These are phyloP conservation scores for Scenedesmus sp. DNA, from an alignment of 163 green algal genomes.

Conservation along the genomic window DNA sequence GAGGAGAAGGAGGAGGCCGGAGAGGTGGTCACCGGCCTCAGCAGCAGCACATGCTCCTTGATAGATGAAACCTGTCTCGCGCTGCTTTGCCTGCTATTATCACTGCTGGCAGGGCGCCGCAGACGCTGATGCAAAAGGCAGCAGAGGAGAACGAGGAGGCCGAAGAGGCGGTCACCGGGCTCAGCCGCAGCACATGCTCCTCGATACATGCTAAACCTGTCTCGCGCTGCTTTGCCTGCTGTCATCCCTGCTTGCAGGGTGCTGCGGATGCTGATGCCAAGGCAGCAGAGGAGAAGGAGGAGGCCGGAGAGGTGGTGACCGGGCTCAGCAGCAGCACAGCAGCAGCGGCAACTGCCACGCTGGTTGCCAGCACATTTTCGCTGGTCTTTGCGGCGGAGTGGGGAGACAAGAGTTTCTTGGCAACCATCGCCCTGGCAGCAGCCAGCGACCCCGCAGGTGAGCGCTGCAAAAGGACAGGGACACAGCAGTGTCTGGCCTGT, in stretches of 20 bases:
- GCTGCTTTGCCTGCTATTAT: no score
- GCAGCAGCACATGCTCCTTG: not conserved
- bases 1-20: not conserved
- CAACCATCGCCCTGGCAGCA: conserved; percentile 96
- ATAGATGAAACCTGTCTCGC: no score
- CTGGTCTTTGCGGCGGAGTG: conserved; percentile 99
- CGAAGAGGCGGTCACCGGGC: conserved; percentile 75
- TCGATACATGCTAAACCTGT: not conserved
- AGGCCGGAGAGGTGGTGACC: conserved; percentile 85
- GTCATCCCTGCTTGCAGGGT: conserved; percentile 54
- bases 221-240: not conserved
- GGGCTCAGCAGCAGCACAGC: conserved; percentile 12
- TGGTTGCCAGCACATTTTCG: conserved; percentile 90
- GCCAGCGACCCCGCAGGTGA: conserved; percentile 79
- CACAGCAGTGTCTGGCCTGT: not conserved
- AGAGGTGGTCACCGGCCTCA: not conserved
- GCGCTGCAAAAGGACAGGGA: not conserved
- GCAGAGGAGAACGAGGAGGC: conserved; percentile 91
- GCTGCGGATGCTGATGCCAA: conserved; percentile 73
- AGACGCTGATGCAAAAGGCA: conserved; percentile 69
- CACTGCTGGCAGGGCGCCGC: conserved; percentile 66
- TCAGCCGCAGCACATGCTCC: not conserved
- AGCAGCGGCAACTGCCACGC: conserved; percentile 50
- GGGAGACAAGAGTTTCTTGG: conserved; percentile 99
- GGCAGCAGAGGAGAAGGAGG: conserved; percentile 86